Evolutionary conservation across 1,284 basidiomycete genomes (phyloP), one percentile per base, ranked within the genome.

Genomic region (Ceratobasidium sp.): DNA sequence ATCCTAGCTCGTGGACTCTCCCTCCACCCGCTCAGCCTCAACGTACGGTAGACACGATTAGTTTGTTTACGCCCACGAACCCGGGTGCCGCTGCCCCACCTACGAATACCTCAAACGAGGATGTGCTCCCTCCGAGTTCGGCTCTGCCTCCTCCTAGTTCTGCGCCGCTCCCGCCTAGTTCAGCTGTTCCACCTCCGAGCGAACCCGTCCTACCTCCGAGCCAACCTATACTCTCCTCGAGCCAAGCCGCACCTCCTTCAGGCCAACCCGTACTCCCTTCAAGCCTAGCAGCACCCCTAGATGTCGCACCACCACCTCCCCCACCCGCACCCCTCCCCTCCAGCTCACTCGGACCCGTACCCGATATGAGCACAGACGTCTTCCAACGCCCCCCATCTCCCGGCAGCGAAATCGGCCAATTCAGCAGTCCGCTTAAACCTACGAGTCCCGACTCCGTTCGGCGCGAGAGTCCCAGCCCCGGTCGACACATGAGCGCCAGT

Each of bases 11-110:
- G 14, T 60, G 69, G 69, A n/a, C 24, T 11, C 14, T 72, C 19
- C 56, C 69, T 36, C 69, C 33, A 2, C 56, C 69, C 14, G 66
- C 54, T 17, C 57, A 72, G 31, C 15, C 31, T 6, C 69, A 45
- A 24, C 56, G 8, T 50, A 54, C 54, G 6, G 24, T 44, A 5
- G 69, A 72, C n/a, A 62, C 69, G 5, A 72, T 72, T 31, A 72
- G 69, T 29, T 59, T 44, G 2, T 72, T 72, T 22, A 72, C 69
- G 7, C 69, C 45, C n/a, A 60, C 69, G n/a, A 72, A 72, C 31
- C 69, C 69, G 9, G 60, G 69, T 29, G 19, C 22, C n/a, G 27
- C 45, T 9, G 56, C 27, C 14, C 57, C 69, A 22, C 66, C n/a
- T 4, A 51, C 24, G 14, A n/a, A 7, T 7, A 17, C 36, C 31